Evolutionary conservation across 768 basidiomycete species (phyloP).

Genomic region (Gymnopilus dilepis): DNA sequence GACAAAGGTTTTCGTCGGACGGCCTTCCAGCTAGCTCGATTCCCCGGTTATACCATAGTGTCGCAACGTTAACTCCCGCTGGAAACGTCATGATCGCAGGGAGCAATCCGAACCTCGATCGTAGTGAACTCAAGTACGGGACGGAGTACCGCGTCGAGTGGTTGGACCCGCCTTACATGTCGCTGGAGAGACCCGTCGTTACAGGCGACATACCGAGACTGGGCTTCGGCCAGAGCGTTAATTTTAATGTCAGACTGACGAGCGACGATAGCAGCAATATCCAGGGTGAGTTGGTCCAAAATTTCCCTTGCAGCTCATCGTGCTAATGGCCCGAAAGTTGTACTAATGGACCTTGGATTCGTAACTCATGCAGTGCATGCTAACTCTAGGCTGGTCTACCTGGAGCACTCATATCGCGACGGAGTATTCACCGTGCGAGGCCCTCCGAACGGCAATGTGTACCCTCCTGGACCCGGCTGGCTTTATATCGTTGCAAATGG

Average conservation of each 20-base stretch:
- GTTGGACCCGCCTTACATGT: constrained; percentile 85
- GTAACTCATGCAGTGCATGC: constrained; percentile 80
- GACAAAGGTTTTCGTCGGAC: constrained; percentile 59
- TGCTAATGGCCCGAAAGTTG: constrained; percentile 49
- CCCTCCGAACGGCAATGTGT: constrained; percentile 67
- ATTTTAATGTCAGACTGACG: constrained; percentile 50
- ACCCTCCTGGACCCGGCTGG: constrained; percentile 86
- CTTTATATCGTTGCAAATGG: constrained; percentile 68
- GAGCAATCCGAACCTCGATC: constrained; percentile 83
- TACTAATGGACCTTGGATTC: constrained; percentile 82
- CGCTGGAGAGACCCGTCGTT: constrained; percentile 59
- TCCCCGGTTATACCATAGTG: constrained; percentile 83
- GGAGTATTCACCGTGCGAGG: constrained; percentile 60
- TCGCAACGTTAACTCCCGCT: constrained; percentile 75
- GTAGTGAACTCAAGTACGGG: constrained; percentile 72
- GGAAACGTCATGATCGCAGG: constrained; percentile 81
- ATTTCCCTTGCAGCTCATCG: neutral
- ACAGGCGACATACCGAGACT: constrained; percentile 39
- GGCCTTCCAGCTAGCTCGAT: constrained; percentile 71
- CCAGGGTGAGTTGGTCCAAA: constrained; percentile 44
- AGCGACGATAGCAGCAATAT: constrained; percentile 41
- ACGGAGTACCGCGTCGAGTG: constrained; percentile 92
- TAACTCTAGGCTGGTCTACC: constrained; percentile 76
- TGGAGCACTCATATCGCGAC: constrained; percentile 49
- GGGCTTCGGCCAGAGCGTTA: constrained; percentile 49